A percentile compares a stretch with the other conserved stretches of the same genome.
phyloP scores from a whole-genome alignment of 2,329 filamentous ascomycete species.

The Botrytis tulipae region DNA sequence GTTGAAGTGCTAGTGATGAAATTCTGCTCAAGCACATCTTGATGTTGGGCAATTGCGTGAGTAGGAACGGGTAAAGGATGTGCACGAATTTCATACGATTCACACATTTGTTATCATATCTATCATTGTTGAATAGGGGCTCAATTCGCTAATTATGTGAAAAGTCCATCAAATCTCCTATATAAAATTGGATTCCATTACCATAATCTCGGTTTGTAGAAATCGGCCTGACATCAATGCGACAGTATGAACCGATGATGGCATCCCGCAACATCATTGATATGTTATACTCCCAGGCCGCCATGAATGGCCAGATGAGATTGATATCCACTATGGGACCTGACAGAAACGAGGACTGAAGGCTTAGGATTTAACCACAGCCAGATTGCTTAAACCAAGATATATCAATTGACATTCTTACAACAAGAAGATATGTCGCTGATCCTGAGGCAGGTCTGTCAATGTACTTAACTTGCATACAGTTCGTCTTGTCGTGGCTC shows the following conservation, averaged over 20 bases:
- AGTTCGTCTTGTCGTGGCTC: background rate
- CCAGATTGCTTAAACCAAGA: background rate
- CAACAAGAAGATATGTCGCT: background rate
- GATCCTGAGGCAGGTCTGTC: background rate
- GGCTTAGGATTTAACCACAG: background rate
- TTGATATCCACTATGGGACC: background rate
- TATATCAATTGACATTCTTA: too few species aligned
- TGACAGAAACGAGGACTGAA: background rate
- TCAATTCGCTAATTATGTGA: background rate
- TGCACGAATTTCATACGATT: background rate
- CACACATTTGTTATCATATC: background rate
- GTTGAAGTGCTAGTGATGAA: background rate
- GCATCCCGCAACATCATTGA: too few species aligned
- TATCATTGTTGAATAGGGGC: background rate
- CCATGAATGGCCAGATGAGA: background rate
- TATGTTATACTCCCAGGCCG: background rate
- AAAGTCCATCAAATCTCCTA: background rate
- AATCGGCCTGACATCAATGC: background rate
- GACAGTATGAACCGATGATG: background rate
- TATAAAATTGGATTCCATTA: too few species aligned
- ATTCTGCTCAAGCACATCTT: background rate
- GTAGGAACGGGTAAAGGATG: background rate
- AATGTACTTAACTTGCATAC: too few species aligned
- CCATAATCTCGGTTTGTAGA: background rate
- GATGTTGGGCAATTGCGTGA: too few species aligned